These are phyloP conservation scores for Sporothrix brunneoviolacea DNA, from an alignment of 2,329 filamentous ascomycete genomes.

Conservation along the genomic window DNA sequence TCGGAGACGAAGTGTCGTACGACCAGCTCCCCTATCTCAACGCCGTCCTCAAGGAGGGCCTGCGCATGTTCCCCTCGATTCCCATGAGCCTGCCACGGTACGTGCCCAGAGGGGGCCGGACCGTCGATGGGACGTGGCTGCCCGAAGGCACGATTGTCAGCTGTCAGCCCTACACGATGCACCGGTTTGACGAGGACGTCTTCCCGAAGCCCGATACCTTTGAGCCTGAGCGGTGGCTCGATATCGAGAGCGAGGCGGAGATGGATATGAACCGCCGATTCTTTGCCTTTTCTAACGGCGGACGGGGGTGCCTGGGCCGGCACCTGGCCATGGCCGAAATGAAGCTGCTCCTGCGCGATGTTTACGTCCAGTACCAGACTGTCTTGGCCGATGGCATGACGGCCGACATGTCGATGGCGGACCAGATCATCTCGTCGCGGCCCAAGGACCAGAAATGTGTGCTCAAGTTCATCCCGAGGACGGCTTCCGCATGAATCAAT, in stretches of 20 bases:
- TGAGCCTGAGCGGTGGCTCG: slow-evolving; percentile 77
- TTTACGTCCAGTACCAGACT: slow-evolving; percentile 54
- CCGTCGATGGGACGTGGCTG: slow-evolving; percentile 47
- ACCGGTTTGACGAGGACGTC: slow-evolving; percentile 53
- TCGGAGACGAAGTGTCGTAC: slow-evolving; percentile 20
- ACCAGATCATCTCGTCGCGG: slow-evolving; percentile 60
- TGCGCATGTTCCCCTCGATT: slow-evolving; percentile 56
- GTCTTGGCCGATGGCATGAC: slow-evolving; percentile 46
- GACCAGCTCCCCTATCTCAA: slow-evolving; percentile 54
- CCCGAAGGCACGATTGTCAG: slow-evolving; percentile 51
- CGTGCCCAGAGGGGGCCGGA: slow-evolving; percentile 43
- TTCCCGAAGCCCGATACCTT: slow-evolving; percentile 74
- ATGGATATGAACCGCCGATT: slow-evolving; percentile 57
- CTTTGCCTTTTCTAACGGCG: slow-evolving; percentile 60
- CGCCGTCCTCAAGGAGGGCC: slow-evolving; percentile 54
- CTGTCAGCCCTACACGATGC: slow-evolving; percentile 54
- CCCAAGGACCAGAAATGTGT: slow-evolving; percentile 54
- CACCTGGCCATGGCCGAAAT: slow-evolving; percentile 62
- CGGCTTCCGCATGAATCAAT: too few species aligned
- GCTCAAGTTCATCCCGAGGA: slow-evolving; percentile 37
- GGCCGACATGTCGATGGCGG: slow-evolving; percentile 56
- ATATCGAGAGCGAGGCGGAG: slow-evolving; percentile 61
- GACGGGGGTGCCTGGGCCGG: slow-evolving; percentile 57
- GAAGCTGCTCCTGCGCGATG: slow-evolving; percentile 55
- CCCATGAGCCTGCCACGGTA: slow-evolving; percentile 58